Evolutionary conservation across 1,139 yeast species (phyloP).

Genomic region (Pichia sp.): DNA sequence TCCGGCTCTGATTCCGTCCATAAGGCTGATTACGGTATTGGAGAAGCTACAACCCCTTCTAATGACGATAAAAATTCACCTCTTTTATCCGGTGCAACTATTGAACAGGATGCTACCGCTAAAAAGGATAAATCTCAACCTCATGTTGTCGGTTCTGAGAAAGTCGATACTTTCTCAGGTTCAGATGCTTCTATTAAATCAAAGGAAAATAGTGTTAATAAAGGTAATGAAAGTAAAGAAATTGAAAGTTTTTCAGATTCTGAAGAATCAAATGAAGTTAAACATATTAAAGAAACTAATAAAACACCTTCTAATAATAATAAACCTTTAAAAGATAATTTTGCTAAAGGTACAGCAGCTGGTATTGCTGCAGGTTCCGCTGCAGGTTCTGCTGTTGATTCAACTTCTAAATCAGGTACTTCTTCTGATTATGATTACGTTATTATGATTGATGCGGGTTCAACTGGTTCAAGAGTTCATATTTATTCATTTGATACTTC

Average conservation of each 20-base stretch:
- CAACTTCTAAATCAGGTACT: not conserved
- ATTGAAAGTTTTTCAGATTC: constrained; percentile 7
- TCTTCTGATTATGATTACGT: constrained; percentile 43
- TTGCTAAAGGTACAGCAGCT: constrained; percentile 13
- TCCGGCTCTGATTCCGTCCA: constrained; percentile 4
- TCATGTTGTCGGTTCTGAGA: constrained; percentile 5
- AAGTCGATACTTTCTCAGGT: constrained; percentile 14
- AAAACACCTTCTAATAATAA: too few species aligned
- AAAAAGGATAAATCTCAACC: constrained; percentile 6
- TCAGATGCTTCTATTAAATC: constrained; percentile 18
- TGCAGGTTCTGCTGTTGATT: not conserved
- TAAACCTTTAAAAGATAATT: too few species aligned
- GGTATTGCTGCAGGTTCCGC: constrained; percentile 7
- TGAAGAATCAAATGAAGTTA: constrained; percentile 2
- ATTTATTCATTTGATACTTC: constrained; percentile 88
- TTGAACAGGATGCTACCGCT: constrained; percentile 16
- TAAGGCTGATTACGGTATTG: constrained; percentile 16
- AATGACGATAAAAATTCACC: too few species aligned
- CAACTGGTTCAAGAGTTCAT: constrained; percentile 94
- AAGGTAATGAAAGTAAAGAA: constrained; percentile 3
- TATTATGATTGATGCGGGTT: constrained; percentile 94
- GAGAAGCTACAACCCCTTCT: too few species aligned
- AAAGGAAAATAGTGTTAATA: constrained; percentile 13
- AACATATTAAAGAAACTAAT: constrained; percentile 19
- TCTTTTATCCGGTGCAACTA: constrained; percentile 18